phyloP scores from a whole-genome alignment of 257 asterid genomes.

The Capsicum chinense region DNA sequence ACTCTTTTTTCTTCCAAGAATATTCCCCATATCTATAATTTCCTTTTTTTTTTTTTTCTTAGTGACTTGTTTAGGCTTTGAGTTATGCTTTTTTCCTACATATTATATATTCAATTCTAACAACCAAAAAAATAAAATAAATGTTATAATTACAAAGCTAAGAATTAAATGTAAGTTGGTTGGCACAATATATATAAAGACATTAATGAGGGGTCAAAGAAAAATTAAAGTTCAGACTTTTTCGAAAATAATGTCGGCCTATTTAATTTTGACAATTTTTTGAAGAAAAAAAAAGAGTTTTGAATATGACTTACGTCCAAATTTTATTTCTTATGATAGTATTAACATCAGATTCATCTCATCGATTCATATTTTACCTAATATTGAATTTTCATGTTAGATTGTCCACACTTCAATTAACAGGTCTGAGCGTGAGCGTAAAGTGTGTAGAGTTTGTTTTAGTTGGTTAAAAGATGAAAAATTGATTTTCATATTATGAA shows the following conservation, averaged over 20 bases:
- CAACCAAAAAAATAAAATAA: neutral
- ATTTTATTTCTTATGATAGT: no score
- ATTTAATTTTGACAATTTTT: conserved; percentile 42
- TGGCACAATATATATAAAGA: conserved; percentile 24
- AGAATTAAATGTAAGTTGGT: conserved; percentile 22
- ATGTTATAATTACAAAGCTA: neutral
- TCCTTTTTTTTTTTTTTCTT: neutral
- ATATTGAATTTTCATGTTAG: no score
- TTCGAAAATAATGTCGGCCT: conserved; percentile 37
- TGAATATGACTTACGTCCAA: neutral
- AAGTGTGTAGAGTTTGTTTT: no score
- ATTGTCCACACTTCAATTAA: no score
- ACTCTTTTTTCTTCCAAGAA: conserved; percentile 60
- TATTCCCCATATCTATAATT: conserved; percentile 64
- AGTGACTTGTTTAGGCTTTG: neutral
- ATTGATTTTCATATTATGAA: neutral
- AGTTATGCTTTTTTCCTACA: neutral
- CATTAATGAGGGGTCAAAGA: conserved; percentile 47
- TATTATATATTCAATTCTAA: neutral
- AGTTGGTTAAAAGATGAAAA: no score
- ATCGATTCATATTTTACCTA: no score
- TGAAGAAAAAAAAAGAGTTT: neutral
- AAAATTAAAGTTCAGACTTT: conserved; percentile 39
- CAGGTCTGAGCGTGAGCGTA: no score
- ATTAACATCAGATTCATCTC: no score